These are phyloP conservation scores for Piper longum DNA, from an alignment of 164 flowering plant species.

Conservation along the genomic window DNA sequence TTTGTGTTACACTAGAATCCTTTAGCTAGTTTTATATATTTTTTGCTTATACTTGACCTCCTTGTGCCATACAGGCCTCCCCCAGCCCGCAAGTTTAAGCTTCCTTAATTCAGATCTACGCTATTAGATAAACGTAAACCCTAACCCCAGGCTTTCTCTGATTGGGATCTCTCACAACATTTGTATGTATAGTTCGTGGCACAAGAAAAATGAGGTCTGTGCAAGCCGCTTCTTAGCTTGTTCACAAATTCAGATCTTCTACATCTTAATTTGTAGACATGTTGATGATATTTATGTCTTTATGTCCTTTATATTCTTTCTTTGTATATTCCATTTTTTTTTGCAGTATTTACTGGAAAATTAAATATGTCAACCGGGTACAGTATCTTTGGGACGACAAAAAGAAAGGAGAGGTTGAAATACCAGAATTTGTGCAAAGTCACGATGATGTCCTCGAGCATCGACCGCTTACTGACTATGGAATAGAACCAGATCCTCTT, in stretches of 20 bases:
- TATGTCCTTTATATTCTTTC: neutral
- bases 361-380: slow-evolving; percentile 79
- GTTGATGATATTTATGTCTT: neutral
- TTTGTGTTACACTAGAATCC: neutral
- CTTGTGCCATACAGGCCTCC: neutral
- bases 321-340: neutral
- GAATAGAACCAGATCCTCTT: slow-evolving; percentile 78
- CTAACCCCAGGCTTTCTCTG: too few species aligned
- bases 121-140: too few species aligned
- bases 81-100: too few species aligned
- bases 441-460: slow-evolving; percentile 84
- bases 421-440: slow-evolving; percentile 74
- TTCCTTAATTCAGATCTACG: too few species aligned
- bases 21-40: neutral
- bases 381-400: slow-evolving; percentile 90
- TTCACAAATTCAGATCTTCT: too few species aligned
- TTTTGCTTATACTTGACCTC: neutral
- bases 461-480: slow-evolving; percentile 85
- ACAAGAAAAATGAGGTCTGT: too few species aligned
- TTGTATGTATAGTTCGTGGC: too few species aligned
- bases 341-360: slow-evolving; percentile 74
- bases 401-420: slow-evolving; percentile 68
- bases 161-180: too few species aligned
- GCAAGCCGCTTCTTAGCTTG: too few species aligned
- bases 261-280: too few species aligned